These are phyloP conservation scores for Aspergillus panamensis DNA, from an alignment of 495 filamentous ascomycete species.

Conservation along the genomic window DNA sequence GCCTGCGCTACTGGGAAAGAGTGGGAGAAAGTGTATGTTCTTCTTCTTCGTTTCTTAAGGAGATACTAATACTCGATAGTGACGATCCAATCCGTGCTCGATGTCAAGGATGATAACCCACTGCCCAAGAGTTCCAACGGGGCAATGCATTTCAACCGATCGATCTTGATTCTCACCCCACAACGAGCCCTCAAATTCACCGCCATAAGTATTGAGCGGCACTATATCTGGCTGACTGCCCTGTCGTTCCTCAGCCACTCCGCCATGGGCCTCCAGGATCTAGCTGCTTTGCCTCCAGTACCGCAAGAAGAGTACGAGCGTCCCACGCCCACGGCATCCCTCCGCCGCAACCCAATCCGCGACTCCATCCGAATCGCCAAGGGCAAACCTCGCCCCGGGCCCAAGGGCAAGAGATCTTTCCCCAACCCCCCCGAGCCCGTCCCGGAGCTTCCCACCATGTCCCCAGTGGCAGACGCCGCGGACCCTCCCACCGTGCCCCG, in stretches of 20 bases:
- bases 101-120: constrained; percentile 93
- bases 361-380: constrained; percentile 92
- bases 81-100: constrained; percentile 89
- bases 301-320: constrained; percentile 47
- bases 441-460: constrained; percentile 31
- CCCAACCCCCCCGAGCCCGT: constrained; percentile 30
- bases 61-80: constrained; percentile 51
- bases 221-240: constrained; percentile 93
- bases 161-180: constrained; percentile 91
- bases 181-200: constrained; percentile 96
- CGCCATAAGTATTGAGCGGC: constrained; percentile 72
- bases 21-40: constrained; percentile 86
- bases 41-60: neutral
- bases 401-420: constrained; percentile 42
- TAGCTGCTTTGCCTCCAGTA: constrained; percentile 53
- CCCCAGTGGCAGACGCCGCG: constrained; percentile 48
- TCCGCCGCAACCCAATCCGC: constrained; percentile 67
- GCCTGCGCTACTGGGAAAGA: constrained; percentile 87
- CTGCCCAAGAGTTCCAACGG: constrained; percentile 64
- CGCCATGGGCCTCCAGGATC: constrained; percentile 64
- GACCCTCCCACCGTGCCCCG: constrained; percentile 79
- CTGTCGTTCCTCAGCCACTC: constrained; percentile 92
- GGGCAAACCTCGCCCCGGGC: constrained; percentile 58
- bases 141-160: constrained; percentile 74
- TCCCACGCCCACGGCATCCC: constrained; percentile 37